phyloP scores from a whole-genome alignment of 2,329 filamentous ascomycete genomes.

The Gaeumannomyces sp. region DNA sequence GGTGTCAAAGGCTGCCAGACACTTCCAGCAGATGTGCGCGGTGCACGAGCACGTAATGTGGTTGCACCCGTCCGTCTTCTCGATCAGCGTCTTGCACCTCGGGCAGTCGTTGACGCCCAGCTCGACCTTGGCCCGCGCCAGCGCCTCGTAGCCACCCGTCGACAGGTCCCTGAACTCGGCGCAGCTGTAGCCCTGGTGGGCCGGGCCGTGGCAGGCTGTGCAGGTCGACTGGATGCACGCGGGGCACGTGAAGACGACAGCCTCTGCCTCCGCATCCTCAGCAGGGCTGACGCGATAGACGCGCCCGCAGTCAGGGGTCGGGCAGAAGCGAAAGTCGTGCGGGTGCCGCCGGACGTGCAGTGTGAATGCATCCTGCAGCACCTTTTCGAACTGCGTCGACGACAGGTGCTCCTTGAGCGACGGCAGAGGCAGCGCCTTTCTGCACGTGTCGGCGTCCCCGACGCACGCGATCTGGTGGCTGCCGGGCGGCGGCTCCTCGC shows the following conservation, averaged over 20 bases:
- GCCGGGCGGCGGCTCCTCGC: background rate
- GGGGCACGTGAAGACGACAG: slow-evolving; percentile 25
- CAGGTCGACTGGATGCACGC: slow-evolving; percentile 30
- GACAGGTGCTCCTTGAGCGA: slow-evolving; percentile 25
- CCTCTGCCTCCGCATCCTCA: background rate
- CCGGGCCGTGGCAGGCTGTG: slow-evolving; percentile 25
- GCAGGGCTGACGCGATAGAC: slow-evolving; percentile 29
- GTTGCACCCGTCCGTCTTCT: slow-evolving; percentile 10
- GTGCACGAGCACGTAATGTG: slow-evolving; percentile 10
- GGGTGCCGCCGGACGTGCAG: slow-evolving; percentile 28
- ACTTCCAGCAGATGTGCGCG: slow-evolving; percentile 11
- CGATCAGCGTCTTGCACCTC: slow-evolving; percentile 7
- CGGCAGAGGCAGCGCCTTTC: slow-evolving; percentile 18
- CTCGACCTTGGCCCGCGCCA: slow-evolving; percentile 5
- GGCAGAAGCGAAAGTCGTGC: slow-evolving; percentile 30
- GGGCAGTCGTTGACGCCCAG: slow-evolving; percentile 14
- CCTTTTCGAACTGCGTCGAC: slow-evolving; percentile 27
- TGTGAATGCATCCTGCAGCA: slow-evolving; percentile 30
- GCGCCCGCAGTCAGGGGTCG: slow-evolving; percentile 35
- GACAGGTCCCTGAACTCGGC: slow-evolving; percentile 9
- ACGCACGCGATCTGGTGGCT: slow-evolving; percentile 20
- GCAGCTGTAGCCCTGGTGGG: slow-evolving; percentile 22
- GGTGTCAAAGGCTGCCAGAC: slow-evolving; percentile 3
- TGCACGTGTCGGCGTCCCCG: slow-evolving; percentile 22
- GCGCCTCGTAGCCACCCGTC: slow-evolving; percentile 9